Evolutionary conservation across 1,284 basidiomycete species (phyloP), one percentile per base, ranked within the genome.

Genomic region (Porodaedalea pini): DNA sequence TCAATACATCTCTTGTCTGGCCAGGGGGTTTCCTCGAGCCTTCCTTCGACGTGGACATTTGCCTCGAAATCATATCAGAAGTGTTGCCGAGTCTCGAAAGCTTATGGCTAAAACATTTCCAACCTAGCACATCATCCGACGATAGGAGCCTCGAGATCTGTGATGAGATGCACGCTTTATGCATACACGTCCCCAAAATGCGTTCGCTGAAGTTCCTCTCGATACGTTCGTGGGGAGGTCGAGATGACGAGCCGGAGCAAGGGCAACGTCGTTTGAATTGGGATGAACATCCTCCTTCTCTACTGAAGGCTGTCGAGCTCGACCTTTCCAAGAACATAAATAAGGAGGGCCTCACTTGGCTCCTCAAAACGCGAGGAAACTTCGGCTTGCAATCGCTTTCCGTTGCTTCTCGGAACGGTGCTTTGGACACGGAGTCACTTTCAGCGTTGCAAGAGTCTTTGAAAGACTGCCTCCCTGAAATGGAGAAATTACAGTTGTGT

Each of bases 251-350:
- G 23, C 5, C 41, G 17, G 13, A 6, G 17, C 41, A 21, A 23
- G 2, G 5, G 4, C 41, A 19, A 17, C 13, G 3, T 31, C 25
- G n/a, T n/a, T 17, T 47, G 13, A 25, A 47, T 13, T 47, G 45
- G 45, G 17, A 31, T 15, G 8, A 29, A 29, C 45, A 31, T 3
- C 53, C 53, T 1, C 41, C 52, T 43, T 21, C 40, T 6, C 13
- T n/a, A 15, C 29, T 54, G 27, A 47, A 54, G 32, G 11, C 29
- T 15, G 34, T 54, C 15, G 53, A 54, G n/a, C 32, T 54, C 3
- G 11, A 27, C 17, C n/a, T 32, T 43, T 45, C 27, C 13, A 13
- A 47, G 7, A 15, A 23, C 43, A 11, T 47, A 5, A 8, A 6
- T 7, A 2, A 19, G 13, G 53, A 32, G 23, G 29, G 31, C 8